Conservation (phyloP, 495 filamentous ascomycete genomes). For the Aspergillus mulundensis region DNA sequence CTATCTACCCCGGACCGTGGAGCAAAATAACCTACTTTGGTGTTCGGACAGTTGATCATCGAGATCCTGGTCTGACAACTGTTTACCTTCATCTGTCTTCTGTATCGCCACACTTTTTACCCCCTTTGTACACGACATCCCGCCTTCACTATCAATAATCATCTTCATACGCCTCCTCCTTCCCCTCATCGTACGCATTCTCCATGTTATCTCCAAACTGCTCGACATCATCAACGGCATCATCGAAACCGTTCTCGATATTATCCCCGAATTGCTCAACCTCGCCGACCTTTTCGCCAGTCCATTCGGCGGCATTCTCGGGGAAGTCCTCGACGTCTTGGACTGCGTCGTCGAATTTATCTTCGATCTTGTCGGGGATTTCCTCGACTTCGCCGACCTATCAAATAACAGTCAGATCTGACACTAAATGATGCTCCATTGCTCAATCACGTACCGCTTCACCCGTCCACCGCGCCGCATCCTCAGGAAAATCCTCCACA, state of each 20-base stretch:
- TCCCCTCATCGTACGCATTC: slow-evolving; percentile 35
- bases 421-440: too few relatives aligned
- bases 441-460: slow-evolving; percentile 24
- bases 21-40: neutral
- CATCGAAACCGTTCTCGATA: slow-evolving; percentile 36
- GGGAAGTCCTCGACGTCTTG: slow-evolving; percentile 34
- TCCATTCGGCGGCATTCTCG: slow-evolving; percentile 35
- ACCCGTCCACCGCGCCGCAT: slow-evolving; percentile 37
- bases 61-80: neutral
- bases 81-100: too few relatives aligned
- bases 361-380: slow-evolving; percentile 29
- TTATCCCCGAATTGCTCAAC: slow-evolving; percentile 38
- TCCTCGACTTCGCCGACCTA: slow-evolving; percentile 34
- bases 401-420: neutral
- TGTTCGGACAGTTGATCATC: neutral
- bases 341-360: slow-evolving; percentile 27
- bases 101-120: too few relatives aligned
- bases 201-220: slow-evolving; percentile 35
- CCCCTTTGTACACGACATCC: neutral
- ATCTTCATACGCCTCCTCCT: slow-evolving; percentile 23
- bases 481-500: slow-evolving; percentile 36
- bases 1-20: neutral
- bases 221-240: slow-evolving; percentile 31
- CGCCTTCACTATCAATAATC: slow-evolving; percentile 5
- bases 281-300: slow-evolving; percentile 32